A percentile compares a stretch with the other conserved stretches of the same genome.
Evolutionary conservation across 2,329 filamentous ascomycete genomes (phyloP).

Genomic region (Aspergillus sp.): DNA sequence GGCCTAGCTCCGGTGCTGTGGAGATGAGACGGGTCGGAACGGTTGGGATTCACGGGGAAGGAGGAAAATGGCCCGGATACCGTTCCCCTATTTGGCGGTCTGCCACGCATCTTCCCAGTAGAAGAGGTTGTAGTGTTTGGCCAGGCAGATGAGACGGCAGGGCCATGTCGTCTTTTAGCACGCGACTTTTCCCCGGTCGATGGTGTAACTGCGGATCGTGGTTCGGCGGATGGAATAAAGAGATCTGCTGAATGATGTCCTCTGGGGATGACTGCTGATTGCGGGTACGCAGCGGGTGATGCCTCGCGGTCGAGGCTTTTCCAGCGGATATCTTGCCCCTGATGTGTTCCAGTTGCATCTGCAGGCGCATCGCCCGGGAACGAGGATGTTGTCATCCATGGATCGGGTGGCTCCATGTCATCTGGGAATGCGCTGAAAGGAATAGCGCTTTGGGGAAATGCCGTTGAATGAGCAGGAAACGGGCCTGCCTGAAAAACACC

Average conservation of each 20-base stretch:
- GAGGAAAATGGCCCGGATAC: constrained; percentile 67
- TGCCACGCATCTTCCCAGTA: constrained; percentile 71
- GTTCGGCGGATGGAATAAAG: constrained; percentile 51
- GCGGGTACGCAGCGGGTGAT: constrained; percentile 70
- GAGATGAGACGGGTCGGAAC: constrained; percentile 47
- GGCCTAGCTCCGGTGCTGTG: constrained; percentile 39
- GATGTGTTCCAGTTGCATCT: constrained; percentile 24
- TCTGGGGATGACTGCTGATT: constrained; percentile 71
- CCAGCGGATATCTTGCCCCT: constrained; percentile 43
- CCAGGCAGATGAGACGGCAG: constrained; percentile 90
- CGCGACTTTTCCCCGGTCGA: constrained; percentile 48
- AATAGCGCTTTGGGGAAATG: constrained; percentile 52
- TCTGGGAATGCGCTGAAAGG: constrained; percentile 58
- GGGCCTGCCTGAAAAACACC: constrained; percentile 44
- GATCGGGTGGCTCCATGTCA: constrained; percentile 47
- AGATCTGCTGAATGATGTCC: constrained; percentile 33
- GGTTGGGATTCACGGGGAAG: constrained; percentile 62
- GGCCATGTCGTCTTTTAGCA: constrained; percentile 66
- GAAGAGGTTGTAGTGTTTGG: constrained; percentile 62
- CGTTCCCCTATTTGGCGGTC: constrained; percentile 73
- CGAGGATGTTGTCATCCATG: constrained; percentile 43
- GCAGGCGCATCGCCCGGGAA: constrained; percentile 43
- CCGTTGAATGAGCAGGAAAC: constrained; percentile 46
- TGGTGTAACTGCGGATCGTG: constrained; percentile 72
- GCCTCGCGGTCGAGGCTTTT: constrained; percentile 55